phyloP scores from a whole-genome alignment of 2,329 filamentous ascomycete genomes.

The Periconia sp. region DNA sequence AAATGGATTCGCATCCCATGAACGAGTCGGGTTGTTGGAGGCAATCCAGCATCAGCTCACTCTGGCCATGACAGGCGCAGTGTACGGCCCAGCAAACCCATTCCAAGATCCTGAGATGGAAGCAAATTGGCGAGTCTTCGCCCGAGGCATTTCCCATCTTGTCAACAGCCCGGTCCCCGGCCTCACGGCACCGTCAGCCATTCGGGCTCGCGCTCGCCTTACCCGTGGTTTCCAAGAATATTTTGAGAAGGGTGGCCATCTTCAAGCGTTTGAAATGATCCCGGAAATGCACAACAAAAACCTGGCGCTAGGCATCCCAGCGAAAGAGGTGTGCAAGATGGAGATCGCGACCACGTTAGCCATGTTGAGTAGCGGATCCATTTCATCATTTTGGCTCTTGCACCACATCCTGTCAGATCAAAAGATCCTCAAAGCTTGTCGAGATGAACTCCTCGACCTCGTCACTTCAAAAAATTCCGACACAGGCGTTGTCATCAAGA shows the following conservation, averaged over 20 bases:
- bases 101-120: constrained; percentile 40
- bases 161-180: constrained; percentile 21
- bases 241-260: constrained; percentile 41
- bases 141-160: constrained; percentile 27
- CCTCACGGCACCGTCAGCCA: constrained; percentile 35
- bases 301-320: constrained; percentile 30
- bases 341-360: constrained; percentile 47
- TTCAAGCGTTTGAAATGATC: constrained; percentile 43
- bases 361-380: constrained; percentile 45
- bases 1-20: constrained; percentile 8
- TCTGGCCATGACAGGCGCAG: constrained; percentile 41
- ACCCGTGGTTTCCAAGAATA: constrained; percentile 43
- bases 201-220: constrained; percentile 39
- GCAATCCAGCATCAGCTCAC: constrained; percentile 38
- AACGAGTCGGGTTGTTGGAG: constrained; percentile 13
- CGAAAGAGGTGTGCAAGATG: constrained; percentile 44
- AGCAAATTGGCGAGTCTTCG: constrained; percentile 36
- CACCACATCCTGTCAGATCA: constrained; percentile 42
- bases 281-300: constrained; percentile 41
- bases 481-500: constrained; percentile 2
- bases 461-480: constrained; percentile 1
- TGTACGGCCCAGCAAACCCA: constrained; percentile 48
- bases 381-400: constrained; percentile 47
- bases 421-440: constrained; percentile 26
- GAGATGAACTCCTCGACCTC: constrained; percentile 29